Evolutionary conservation across 2,329 filamentous ascomycete genomes (phyloP).

Genomic region (Magnaporthiopsis poae): DNA sequence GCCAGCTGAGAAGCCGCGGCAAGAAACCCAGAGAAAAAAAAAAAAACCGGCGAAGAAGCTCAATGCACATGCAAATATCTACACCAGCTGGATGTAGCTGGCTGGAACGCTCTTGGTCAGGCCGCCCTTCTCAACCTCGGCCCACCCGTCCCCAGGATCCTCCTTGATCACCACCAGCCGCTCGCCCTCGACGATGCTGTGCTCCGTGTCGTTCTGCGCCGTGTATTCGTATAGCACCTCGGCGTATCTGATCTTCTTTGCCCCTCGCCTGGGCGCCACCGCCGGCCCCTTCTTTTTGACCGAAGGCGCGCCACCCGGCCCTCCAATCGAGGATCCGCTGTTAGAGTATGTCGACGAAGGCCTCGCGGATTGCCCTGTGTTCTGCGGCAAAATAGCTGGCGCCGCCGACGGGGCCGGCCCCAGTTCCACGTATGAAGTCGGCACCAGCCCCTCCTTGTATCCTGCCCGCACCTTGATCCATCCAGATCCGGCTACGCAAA

Average conservation of each 20-base stretch:
- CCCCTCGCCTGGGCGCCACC: conserved; percentile 80
- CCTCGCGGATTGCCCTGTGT: conserved; percentile 41
- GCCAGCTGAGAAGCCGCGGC: not conserved
- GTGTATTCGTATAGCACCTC: conserved; percentile 88
- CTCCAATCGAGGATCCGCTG: conserved; percentile 57
- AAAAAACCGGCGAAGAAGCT: not conserved
- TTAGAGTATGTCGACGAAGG: conserved; percentile 70
- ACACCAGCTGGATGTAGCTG: conserved; percentile 77
- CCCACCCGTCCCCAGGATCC: conserved; percentile 90
- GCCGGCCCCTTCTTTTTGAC: conserved; percentile 80
- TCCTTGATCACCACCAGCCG: conserved; percentile 80
- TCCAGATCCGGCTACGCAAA: conserved; percentile 65
- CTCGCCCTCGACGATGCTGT: conserved; percentile 84
- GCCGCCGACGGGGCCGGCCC: conserved; percentile 30
- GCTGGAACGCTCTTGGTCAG: conserved; percentile 81
- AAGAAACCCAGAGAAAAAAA: not conserved
- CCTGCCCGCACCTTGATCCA: conserved; percentile 79
- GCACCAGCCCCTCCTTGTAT: conserved; percentile 73
- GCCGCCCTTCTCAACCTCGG: conserved; percentile 87
- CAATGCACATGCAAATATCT: conserved; percentile 16
- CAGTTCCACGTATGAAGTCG: conserved; percentile 73
- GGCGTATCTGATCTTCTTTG: conserved; percentile 87
- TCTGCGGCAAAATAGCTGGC: conserved; percentile 34
- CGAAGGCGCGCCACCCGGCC: conserved; percentile 21
- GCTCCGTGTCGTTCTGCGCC: conserved; percentile 75